phyloP scores from a whole-genome alignment of 805 yeast species.

The Yarrowia osloensis region DNA sequence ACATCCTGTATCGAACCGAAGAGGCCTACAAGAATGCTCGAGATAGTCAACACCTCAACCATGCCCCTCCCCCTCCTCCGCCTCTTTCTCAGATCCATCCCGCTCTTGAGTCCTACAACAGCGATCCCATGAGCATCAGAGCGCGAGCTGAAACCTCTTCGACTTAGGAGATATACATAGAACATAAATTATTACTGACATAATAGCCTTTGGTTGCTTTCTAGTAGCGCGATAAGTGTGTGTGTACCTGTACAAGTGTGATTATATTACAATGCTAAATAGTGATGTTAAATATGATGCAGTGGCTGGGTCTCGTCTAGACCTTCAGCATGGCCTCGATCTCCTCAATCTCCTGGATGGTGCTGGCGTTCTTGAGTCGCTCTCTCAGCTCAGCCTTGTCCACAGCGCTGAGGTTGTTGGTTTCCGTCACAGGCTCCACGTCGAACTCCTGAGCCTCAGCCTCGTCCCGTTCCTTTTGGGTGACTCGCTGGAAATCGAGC shows the following conservation, averaged over 20 bases:
- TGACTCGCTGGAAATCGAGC: slow-evolving; percentile 69
- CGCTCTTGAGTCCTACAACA: slow-evolving; percentile 1
- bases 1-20: slow-evolving; percentile 4
- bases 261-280: slow-evolving; percentile 7
- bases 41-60: neutral
- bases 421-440: slow-evolving; percentile 49
- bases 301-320: neutral
- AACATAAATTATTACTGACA: slow-evolving; percentile 22
- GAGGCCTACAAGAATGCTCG: neutral
- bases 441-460: slow-evolving; percentile 44
- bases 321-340: slow-evolving; percentile 57
- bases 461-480: slow-evolving; percentile 54
- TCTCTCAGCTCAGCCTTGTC: slow-evolving; percentile 55
- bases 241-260: neutral
- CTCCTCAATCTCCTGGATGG: slow-evolving; percentile 71
- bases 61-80: neutral
- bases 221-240: no score
- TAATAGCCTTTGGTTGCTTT: neutral
- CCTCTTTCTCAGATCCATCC: neutral
- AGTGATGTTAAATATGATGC: slow-evolving; percentile 15
- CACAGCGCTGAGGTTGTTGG: slow-evolving; percentile 33
- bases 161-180: slow-evolving; percentile 4
- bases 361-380: slow-evolving; percentile 62
- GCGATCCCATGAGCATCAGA: neutral
- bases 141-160: slow-evolving; percentile 8